Percentiles rank a stretch among this genome's conserved stretches.
Conservation (phyloP, 2,329 filamentous ascomycete genomes). For the Calonectria hawksworthii region DNA sequence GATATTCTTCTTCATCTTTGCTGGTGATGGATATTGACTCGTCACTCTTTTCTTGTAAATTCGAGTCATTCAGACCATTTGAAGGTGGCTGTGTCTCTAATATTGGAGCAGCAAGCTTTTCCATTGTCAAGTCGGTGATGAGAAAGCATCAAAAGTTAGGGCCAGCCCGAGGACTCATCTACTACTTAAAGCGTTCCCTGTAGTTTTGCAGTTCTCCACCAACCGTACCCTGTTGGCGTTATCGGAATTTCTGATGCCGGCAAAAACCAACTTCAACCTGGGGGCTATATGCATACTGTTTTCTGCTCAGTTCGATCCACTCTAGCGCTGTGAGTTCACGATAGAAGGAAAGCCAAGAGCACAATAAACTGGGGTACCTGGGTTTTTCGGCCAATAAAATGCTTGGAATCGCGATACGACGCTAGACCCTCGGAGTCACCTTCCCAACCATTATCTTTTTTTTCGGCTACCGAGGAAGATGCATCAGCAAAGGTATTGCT, state of each 20-base stretch:
- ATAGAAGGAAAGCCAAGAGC: not conserved
- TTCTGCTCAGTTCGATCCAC: not conserved
- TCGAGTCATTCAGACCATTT: too few relatives aligned
- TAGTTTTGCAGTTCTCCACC: too few relatives aligned
- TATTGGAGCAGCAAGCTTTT: not conserved
- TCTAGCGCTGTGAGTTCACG: not conserved
- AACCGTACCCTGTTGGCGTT: too few relatives aligned
- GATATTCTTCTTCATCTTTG: not conserved
- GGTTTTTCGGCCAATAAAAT: not conserved
- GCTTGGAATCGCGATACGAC: not conserved
- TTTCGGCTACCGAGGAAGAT: not conserved
- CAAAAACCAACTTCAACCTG: not conserved
- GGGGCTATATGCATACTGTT: not conserved
- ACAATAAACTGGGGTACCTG: not conserved
- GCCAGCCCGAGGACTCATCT: not conserved
- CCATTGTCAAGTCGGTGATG: not conserved
- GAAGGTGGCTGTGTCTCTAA: not conserved
- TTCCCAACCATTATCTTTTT: not conserved
- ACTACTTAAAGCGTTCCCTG: not conserved
- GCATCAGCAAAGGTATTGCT: not conserved
- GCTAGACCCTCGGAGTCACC: not conserved
- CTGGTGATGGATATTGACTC: not conserved
- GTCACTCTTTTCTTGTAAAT: not conserved
- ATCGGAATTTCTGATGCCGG: not conserved
- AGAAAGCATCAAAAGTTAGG: not conserved